Evolutionary conservation across 495 filamentous ascomycete species (phyloP).

Genomic region (Clavariopsis aquatica): DNA sequence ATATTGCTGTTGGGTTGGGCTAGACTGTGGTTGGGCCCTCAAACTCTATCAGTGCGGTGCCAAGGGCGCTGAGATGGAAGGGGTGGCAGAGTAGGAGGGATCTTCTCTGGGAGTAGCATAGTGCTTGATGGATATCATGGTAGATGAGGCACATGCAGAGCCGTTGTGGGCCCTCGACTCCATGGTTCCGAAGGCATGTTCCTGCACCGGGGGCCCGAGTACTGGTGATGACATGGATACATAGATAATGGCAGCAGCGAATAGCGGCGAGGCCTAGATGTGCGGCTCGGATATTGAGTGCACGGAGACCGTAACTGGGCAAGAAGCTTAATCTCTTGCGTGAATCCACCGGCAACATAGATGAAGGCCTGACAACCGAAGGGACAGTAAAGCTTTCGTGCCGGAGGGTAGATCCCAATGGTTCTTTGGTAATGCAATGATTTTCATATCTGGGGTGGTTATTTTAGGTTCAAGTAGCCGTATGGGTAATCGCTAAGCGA

Average conservation of each 20-base stretch:
- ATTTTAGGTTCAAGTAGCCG: constrained; percentile 28
- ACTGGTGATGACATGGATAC: background rate
- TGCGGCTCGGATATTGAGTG: background rate
- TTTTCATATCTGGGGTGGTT: constrained; percentile 19
- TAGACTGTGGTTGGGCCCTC: constrained; percentile 19
- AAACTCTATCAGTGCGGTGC: constrained; percentile 26
- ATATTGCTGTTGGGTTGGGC: constrained; percentile 17
- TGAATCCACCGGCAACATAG: constrained; percentile 6
- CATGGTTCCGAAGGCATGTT: constrained; percentile 10
- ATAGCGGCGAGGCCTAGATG: background rate
- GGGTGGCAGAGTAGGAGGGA: background rate
- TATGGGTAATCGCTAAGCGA: constrained; percentile 19
- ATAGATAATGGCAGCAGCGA: background rate
- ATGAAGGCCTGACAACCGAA: background rate
- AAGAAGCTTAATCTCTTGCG: constrained; percentile 19
- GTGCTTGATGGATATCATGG: constrained; percentile 7
- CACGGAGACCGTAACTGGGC: constrained; percentile 3
- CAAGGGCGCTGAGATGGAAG: constrained; percentile 16
- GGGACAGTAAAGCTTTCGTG: constrained; percentile 1
- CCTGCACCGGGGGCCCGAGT: background rate
- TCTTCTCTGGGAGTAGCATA: constrained; percentile 17
- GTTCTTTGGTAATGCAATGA: constrained; percentile 3
- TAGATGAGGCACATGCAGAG: constrained; percentile 12
- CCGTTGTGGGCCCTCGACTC: constrained; percentile 12
- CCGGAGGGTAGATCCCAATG: constrained; percentile 4